phyloP scores from a whole-genome alignment of 179 eudicot genomes.

The Heliamphora pulchella region DNA sequence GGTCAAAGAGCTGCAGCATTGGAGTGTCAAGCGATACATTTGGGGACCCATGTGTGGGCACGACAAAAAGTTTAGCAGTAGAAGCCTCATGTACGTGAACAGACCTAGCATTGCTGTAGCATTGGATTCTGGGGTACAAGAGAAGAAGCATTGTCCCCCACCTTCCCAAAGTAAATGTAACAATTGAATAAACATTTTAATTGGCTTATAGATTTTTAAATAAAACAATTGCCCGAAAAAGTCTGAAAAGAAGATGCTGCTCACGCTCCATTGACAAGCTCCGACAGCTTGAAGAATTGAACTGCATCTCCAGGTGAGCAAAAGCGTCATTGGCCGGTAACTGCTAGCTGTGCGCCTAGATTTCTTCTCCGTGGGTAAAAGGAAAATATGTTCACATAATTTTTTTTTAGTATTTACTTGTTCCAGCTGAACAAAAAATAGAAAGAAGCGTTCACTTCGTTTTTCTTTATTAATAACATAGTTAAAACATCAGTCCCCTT shows the following conservation, averaged over 20 bases:
- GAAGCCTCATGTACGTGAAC: constrained; percentile 64
- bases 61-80: constrained; percentile 72
- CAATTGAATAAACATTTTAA: background rate
- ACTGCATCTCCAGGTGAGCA: constrained; percentile 43
- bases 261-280: constrained; percentile 31
- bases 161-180: constrained; percentile 2
- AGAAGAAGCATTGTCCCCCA: background rate
- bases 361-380: constrained; percentile 21
- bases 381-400: too few relatives aligned
- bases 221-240: background rate
- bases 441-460: too few relatives aligned
- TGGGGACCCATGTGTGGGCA: constrained; percentile 70
- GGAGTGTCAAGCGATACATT: constrained; percentile 52
- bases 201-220: background rate
- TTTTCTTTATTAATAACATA: too few relatives aligned
- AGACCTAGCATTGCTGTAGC: background rate
- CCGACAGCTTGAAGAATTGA: constrained; percentile 30
- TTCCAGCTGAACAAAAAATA: too few relatives aligned
- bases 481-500: too few relatives aligned
- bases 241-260: too few relatives aligned
- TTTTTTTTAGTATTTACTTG: too few relatives aligned
- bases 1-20: constrained; percentile 59
- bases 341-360: constrained; percentile 38
- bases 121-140: constrained; percentile 5
- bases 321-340: constrained; percentile 34